Base-by-base conservation (phyloP, 2,329 filamentous ascomycete genomes). In the Diplodia corticola region DNA sequence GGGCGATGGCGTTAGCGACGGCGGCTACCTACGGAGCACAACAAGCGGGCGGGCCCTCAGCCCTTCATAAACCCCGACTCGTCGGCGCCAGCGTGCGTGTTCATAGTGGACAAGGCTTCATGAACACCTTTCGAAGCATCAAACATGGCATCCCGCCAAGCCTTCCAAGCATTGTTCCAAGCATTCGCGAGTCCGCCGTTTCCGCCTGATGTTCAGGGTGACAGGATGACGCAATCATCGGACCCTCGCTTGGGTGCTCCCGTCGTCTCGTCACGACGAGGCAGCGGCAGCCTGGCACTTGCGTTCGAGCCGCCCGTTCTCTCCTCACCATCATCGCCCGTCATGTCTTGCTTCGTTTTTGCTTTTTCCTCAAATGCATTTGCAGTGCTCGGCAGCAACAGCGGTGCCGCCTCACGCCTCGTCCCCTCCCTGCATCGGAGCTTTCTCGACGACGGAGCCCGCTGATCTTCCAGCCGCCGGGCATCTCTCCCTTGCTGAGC, bases 401-500 rank as follows among this genome's bases (percentile, higher is more conserved):
- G 17, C 46, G 15, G 15, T 20, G 12, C 30, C 37, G n/a, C n/a
- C n/a, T n/a, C n/a, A n/a, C n/a, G n/a, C 20, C 1, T 17, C 44
- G 7, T 55, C 37, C 24, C 50, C 20, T 64, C 35, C 35, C 37
- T 9, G 49, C 51, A 28, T 13, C 61, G 30, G 33, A 30, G 49
- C 24, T 48, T 33, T 48, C 40, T 64, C 50, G 50, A 54, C 55
- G 28, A 54, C 49, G 49, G 35, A n/a, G 49, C 53, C 49, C 46
- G 61, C 49, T n/a, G n/a, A n/a, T 46, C 26, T 53, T 22, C 33
- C 30, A 63, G 28, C 33, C 30, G 26, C 63, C 63, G 35, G 63
- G 17, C 63, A 49, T 13, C 4, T 40, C 22, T 46, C 53, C 51
- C 63, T 55, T 65, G 63, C 63, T 35, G n/a, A 55, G 40, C 37